Evolutionary conservation across 2,329 filamentous ascomycete species (phyloP).

Genomic region (Cryphonectria naterciae): DNA sequence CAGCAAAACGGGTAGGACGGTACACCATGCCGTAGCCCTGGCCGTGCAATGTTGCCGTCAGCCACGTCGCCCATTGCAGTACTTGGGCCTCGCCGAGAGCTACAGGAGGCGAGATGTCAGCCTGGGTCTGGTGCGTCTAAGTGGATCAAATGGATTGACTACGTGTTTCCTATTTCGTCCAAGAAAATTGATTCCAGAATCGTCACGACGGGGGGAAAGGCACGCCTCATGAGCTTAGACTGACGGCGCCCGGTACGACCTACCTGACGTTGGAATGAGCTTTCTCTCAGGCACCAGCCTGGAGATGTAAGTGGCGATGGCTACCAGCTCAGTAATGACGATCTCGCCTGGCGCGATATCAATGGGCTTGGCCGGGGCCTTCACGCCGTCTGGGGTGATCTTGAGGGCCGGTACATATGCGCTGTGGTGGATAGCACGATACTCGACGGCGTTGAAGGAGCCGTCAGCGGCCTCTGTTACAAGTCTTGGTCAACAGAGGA

Average conservation of each 20-base stretch:
- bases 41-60: slow-evolving; percentile 40
- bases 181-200: neutral
- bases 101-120: neutral
- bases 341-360: slow-evolving; percentile 24
- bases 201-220: neutral
- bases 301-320: slow-evolving; percentile 39
- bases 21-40: slow-evolving; percentile 35
- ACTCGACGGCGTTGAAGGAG: slow-evolving; percentile 37
- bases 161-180: too few relatives aligned
- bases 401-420: slow-evolving; percentile 40
- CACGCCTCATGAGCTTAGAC: too few relatives aligned
- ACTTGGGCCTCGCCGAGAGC: slow-evolving; percentile 35
- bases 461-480: slow-evolving; percentile 37
- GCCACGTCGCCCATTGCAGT: slow-evolving; percentile 40
- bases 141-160: neutral
- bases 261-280: neutral
- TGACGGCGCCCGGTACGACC: neutral
- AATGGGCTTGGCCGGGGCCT: neutral
- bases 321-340: slow-evolving; percentile 40
- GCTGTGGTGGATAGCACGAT: slow-evolving; percentile 37
- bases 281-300: slow-evolving; percentile 1
- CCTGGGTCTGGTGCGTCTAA: neutral
- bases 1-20: slow-evolving; percentile 36
- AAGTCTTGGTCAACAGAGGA: slow-evolving; percentile 29
- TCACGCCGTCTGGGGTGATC: slow-evolving; percentile 30